Evolutionary conservation across 2,329 filamentous ascomycete species (phyloP).

Genomic region (Berkeleyomyces basicola): DNA sequence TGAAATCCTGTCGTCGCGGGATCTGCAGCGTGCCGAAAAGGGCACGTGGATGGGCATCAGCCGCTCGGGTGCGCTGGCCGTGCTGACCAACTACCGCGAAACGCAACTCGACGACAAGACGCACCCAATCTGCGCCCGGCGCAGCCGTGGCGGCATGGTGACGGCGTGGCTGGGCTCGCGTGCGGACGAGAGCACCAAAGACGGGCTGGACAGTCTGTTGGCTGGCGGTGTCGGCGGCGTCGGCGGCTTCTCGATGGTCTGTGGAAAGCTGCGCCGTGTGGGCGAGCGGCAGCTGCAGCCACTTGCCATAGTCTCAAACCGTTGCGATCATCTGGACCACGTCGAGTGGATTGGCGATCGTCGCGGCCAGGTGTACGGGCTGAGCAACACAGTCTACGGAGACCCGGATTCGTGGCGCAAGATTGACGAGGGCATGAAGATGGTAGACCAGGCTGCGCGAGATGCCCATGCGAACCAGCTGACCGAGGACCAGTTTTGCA

Average conservation of each 20-base stretch:
- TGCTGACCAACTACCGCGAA: constrained; percentile 53
- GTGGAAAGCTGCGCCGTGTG: constrained; percentile 34
- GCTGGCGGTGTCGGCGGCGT: constrained; percentile 40
- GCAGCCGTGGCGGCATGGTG: constrained; percentile 47
- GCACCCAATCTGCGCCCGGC: constrained; percentile 36
- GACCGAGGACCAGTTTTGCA: constrained; percentile 32
- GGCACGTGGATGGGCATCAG: constrained; percentile 53
- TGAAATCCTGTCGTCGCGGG: constrained; percentile 40
- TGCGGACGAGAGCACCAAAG: constrained; percentile 29
- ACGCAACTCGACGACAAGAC: constrained; percentile 29
- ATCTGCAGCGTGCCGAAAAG: constrained; percentile 43
- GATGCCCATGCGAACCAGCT: constrained; percentile 23
- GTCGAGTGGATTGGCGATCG: constrained; percentile 41
- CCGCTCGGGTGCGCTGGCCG: constrained; percentile 40
- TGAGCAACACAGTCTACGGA: constrained; percentile 46
- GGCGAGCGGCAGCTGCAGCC: constrained; percentile 23
- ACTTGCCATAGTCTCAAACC: constrained; percentile 46
- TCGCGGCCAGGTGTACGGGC: constrained; percentile 36
- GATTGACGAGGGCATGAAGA: constrained; percentile 33
- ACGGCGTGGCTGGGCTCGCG: constrained; percentile 42
- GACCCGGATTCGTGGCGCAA: constrained; percentile 43
- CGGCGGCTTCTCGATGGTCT: constrained; percentile 51
- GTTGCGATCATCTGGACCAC: constrained; percentile 33
- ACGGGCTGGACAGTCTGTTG: constrained; percentile 37
- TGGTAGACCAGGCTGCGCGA: constrained; percentile 28